phyloP scores from a whole-genome alignment of 148 eudicot genomes.

The Rhododendron kiyosumense region DNA sequence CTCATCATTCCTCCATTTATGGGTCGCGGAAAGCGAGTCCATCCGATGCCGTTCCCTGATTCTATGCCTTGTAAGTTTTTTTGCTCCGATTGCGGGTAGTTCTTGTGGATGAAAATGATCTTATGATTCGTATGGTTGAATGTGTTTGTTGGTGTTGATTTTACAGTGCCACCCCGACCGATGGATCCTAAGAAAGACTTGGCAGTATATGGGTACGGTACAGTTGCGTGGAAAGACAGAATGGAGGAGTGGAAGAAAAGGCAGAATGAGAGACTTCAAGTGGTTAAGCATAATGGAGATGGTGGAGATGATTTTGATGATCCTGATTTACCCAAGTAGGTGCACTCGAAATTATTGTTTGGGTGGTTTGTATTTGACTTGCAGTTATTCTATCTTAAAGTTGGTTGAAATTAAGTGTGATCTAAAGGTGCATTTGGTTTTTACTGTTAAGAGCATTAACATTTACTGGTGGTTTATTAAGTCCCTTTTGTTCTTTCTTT shows the following conservation, averaged over 20 bases:
- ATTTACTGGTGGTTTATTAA: neutral
- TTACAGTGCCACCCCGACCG: conserved; percentile 58
- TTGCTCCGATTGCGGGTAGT: neutral
- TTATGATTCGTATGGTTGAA: neutral
- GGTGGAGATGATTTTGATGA: conserved; percentile 45
- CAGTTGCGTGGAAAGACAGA: conserved; percentile 74
- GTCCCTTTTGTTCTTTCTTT: neutral
- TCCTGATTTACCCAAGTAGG: conserved; percentile 70
- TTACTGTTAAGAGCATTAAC: neutral
- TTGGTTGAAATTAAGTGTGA: neutral
- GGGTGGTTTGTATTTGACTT: neutral
- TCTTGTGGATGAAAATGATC: neutral
- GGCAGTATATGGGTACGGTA: conserved; percentile 72
- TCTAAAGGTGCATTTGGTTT: neutral
- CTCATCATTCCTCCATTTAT: conserved; percentile 63
- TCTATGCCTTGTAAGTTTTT: conserved; percentile 51
- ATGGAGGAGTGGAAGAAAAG: conserved; percentile 78
- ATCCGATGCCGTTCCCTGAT: conserved; percentile 50
- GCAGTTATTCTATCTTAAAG: neutral
- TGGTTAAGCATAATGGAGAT: conserved; percentile 59
- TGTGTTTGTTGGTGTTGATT: neutral
- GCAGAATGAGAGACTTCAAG: conserved; percentile 57
- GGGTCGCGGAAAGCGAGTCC: conserved; percentile 58
- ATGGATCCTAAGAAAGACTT: conserved; percentile 81
- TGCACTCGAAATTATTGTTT: neutral